Percentiles rank a stretch among this genome's conserved stretches.
Conservation (phyloP, 768 basidiomycete species). For the Pleurotus salmoneostramineus region DNA sequence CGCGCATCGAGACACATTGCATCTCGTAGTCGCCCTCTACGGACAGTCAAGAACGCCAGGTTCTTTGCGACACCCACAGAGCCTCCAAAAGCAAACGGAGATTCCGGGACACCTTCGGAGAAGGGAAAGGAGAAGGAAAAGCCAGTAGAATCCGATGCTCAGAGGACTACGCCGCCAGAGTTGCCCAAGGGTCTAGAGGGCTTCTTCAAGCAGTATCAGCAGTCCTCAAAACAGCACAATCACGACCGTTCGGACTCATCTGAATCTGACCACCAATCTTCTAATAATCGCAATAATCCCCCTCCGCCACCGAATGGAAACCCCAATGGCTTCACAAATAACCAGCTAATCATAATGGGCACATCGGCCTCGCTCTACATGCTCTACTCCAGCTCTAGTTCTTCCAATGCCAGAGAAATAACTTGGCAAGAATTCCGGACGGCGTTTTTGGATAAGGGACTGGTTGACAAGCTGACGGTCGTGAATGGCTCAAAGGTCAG, state of each 20-base stretch:
- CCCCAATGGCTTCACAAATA: constrained; percentile 56
- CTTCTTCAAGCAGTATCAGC: constrained; percentile 66
- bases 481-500: constrained; percentile 89
- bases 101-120: constrained; percentile 14
- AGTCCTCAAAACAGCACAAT: constrained; percentile 34
- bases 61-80: constrained; percentile 42
- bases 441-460: constrained; percentile 92
- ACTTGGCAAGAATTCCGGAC: constrained; percentile 99
- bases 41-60: neutral
- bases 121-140: constrained; percentile 31
- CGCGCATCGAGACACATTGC: constrained; percentile 42
- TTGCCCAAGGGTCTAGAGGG: constrained; percentile 71
- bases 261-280: constrained; percentile 26
- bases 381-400: constrained; percentile 56
- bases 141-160: constrained; percentile 14
- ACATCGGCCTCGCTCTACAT: constrained; percentile 59
- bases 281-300: constrained; percentile 31
- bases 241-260: constrained; percentile 22
- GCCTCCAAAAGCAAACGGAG: constrained; percentile 19
- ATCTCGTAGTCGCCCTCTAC: constrained; percentile 15
- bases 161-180: constrained; percentile 29
- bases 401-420: constrained; percentile 75
- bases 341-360: constrained; percentile 46
- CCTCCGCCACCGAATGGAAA: constrained; percentile 38
- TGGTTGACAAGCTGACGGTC: constrained; percentile 91